Percentiles rank a stretch among this genome's conserved stretches.
Evolutionary conservation across 148 eudicot species (phyloP).

Genomic region (Chenopodium quinoa): DNA sequence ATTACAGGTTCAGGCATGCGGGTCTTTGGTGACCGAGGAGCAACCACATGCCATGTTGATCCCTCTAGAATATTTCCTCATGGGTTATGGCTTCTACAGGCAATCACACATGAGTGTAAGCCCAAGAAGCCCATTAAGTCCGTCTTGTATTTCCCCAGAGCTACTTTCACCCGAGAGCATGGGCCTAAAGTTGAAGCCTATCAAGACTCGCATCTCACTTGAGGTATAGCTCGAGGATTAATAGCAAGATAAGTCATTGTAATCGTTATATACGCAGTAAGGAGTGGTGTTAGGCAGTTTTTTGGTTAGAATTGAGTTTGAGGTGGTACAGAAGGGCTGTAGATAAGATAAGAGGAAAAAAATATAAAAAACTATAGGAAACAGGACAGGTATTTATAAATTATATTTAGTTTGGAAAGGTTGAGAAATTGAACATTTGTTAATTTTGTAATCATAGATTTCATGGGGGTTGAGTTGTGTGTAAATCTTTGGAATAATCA

Average conservation of each 20-base stretch:
- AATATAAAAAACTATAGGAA: constrained; percentile 13
- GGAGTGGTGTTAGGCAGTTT: constrained; percentile 14
- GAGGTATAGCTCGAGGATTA: constrained; percentile 33
- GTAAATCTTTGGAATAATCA: constrained; percentile 42
- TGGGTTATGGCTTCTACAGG: constrained; percentile 80
- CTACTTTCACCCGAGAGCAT: constrained; percentile 99
- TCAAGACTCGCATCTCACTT: constrained; percentile 67
- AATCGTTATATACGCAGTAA: constrained; percentile 20
- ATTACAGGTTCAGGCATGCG: constrained; percentile 82
- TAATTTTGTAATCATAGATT: constrained; percentile 30
- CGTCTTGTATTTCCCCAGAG: constrained; percentile 83
- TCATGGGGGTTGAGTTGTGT: constrained; percentile 27
- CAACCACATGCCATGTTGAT: constrained; percentile 90
- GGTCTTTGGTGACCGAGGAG: constrained; percentile 92
- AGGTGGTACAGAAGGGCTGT: constrained; percentile 33
- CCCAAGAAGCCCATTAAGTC: constrained; percentile 95
- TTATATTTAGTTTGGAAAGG: constrained; percentile 26
- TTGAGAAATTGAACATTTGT: constrained; percentile 25
- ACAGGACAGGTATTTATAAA: constrained; percentile 4
- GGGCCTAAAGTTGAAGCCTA: constrained; percentile 95
- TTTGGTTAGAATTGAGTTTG: constrained; percentile 18
- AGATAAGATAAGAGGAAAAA: constrained; percentile 27
- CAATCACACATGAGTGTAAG: constrained; percentile 67
- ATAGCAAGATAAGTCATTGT: constrained; percentile 13
- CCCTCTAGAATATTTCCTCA: constrained; percentile 87